phyloP scores from a whole-genome alignment of 768 basidiomycete species.

The Termitomyces sp. region DNA sequence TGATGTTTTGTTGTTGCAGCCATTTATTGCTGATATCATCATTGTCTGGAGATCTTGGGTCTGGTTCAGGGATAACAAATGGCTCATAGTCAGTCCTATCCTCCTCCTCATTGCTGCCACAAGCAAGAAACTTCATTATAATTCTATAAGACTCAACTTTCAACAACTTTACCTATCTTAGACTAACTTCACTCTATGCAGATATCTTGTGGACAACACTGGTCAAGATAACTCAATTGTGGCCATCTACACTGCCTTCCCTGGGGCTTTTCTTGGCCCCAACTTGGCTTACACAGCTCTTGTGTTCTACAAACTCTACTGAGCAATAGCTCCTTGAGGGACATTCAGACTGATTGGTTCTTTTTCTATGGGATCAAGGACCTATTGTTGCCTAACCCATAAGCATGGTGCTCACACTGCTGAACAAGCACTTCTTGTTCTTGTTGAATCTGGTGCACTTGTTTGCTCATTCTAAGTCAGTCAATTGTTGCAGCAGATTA shows the following conservation, averaged over 20 bases:
- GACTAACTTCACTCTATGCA: slow-evolving; percentile 2
- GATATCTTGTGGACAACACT: not conserved
- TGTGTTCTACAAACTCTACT: slow-evolving; percentile 1
- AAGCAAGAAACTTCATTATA: not conserved
- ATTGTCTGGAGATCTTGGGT: slow-evolving; percentile 14
- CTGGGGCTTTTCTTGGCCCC: slow-evolving; percentile 10
- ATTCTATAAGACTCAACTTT: not conserved
- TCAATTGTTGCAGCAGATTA: too few relatives aligned
- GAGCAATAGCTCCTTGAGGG: not conserved
- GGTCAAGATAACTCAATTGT: not conserved
- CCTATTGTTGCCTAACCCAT: not conserved
- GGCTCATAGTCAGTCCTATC: slow-evolving; percentile 8
- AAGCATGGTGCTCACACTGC: not conserved
- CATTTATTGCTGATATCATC: slow-evolving; percentile 8
- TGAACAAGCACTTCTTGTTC: not conserved
- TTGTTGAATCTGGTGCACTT: slow-evolving; percentile 1
- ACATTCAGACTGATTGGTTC: not conserved
- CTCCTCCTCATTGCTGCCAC: slow-evolving; percentile 6
- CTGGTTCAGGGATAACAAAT: slow-evolving; percentile 1
- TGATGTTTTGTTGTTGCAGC: not conserved
- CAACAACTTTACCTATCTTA: not conserved
- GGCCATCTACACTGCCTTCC: slow-evolving; percentile 2
- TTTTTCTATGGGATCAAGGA: not conserved
- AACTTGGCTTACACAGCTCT: not conserved
- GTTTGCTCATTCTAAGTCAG: not conserved